phyloP scores from a whole-genome alignment of 352 stramenopile species.

The Phytophthora pistaciae region DNA sequence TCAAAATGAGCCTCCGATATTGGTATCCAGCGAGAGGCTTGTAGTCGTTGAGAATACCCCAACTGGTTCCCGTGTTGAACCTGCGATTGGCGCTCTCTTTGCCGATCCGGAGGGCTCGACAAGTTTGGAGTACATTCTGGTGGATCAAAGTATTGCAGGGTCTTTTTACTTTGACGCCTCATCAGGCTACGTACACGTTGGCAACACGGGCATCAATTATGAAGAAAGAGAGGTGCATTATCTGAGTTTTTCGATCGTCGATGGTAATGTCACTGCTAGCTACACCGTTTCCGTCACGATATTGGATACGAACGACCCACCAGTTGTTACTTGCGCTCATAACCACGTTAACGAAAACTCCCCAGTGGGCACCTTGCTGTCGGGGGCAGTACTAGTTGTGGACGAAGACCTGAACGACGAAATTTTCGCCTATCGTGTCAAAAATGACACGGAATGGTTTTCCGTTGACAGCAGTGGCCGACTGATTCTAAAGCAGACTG shows the following conservation, averaged over 20 bases:
- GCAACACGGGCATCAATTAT: conserved; percentile 41
- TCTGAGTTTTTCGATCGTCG: conserved; percentile 20
- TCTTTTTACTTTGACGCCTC: conserved; percentile 60
- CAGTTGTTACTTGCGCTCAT: conserved; percentile 17
- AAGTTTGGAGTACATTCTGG: conserved; percentile 32
- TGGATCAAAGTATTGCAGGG: conserved; percentile 41
- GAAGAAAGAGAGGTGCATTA: conserved; percentile 29
- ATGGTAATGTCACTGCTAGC: conserved; percentile 10
- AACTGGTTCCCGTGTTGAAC: conserved; percentile 10
- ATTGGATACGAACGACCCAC: conserved; percentile 30
- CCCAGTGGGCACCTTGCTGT: conserved; percentile 19
- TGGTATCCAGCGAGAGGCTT: conserved; percentile 6
- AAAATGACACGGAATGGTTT: conserved; percentile 37
- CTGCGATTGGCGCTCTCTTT: conserved; percentile 18
- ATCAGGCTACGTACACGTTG: conserved; percentile 44
- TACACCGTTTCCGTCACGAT: conserved; percentile 24
- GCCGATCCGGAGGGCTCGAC: conserved; percentile 31
- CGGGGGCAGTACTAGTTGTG: conserved; percentile 3
- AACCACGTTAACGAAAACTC: conserved; percentile 30
- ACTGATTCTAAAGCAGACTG: conserved; percentile 33
- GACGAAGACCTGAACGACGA: conserved; percentile 34
- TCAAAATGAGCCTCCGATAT: conserved; percentile 27
- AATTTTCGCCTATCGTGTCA: conserved; percentile 26
- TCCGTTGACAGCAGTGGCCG: conserved; percentile 39
- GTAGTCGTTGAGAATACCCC: conserved; percentile 30